Base-by-base conservation (phyloP, 306 rosid species). In the Calophaca sinica region DNA sequence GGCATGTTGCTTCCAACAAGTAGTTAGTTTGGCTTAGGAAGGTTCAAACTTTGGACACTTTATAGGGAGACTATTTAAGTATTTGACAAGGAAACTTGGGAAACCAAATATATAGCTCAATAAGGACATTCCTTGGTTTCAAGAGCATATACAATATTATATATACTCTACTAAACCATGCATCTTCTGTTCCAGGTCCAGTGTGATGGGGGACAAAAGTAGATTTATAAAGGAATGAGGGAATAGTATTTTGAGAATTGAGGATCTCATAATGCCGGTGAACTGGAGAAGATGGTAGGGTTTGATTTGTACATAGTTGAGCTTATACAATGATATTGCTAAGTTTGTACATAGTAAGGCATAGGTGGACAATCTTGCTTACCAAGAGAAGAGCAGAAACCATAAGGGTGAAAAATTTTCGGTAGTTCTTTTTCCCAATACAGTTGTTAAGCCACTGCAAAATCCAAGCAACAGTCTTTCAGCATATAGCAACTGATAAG, bases 391-490 rank as follows among this genome's bases (percentile, higher is more conserved):
- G 96, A 52, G 99, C 90, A 48, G 97, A 10, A 72, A 94, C 92
- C 99, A 94, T 94, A 50, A 94, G 97, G 79, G 93, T 85, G 86
- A 94, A 94, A 84, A 94, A 94, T 39, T 94, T 86, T 45, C 96
- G 67, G 79, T 94, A 94, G 87, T 94, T 94, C 87, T 44, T 90
- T 73, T 85, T 84, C 12, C 99, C 99, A 20, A 94, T 88, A 66
- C 99, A 94, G 83, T 91, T 94, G 89, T 94, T 94, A 65, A 94
- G 97, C 99, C 99, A 94, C 99, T 94, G 82, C 80, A 89, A 82
- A 75, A 73, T 46, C 45, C 66, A 75, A 61, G 71, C 14, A 44
- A 55, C 63, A 29, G 4, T 7, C 14, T 20, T 73, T 81, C 69
- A 84, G 70, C 61, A 81, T 70, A 74, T 41, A 76, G 36, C 46